Conservation (phyloP, 164 flowering plant species). For the Aristolochia californica region DNA sequence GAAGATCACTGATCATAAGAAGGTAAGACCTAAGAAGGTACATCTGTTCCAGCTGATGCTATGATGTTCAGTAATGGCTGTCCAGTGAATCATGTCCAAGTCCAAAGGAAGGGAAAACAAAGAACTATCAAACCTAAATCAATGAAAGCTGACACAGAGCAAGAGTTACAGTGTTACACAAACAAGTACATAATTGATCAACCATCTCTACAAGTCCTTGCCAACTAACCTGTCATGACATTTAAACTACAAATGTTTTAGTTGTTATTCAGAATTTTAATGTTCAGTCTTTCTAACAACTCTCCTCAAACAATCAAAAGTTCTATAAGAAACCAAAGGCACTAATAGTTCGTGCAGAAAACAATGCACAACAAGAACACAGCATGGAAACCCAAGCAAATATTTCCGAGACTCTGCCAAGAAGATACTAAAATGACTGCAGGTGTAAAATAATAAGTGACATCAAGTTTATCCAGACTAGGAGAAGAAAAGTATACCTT, state of each 20-base stretch:
- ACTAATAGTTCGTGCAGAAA: neutral
- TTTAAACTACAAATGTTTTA: too few species aligned
- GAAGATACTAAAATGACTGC: neutral
- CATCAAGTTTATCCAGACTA: neutral
- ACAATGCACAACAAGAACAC: neutral
- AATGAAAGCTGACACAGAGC: too few species aligned
- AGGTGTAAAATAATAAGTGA: neutral
- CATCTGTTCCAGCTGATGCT: too few species aligned
- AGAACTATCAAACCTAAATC: too few species aligned
- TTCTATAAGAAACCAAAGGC: neutral
- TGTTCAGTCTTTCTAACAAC: too few species aligned
- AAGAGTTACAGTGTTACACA: too few species aligned
- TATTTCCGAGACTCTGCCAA: neutral
- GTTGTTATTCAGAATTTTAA: too few species aligned
- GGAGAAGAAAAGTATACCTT: slow-evolving; percentile 41
- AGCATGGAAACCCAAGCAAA: neutral
- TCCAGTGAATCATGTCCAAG: slow-evolving; percentile 7
- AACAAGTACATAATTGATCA: too few species aligned
- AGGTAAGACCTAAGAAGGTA: neutral
- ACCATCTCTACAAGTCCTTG: too few species aligned
- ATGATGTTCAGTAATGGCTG: slow-evolving; percentile 14
- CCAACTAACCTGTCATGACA: too few species aligned
- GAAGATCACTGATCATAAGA: neutral
- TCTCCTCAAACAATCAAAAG: too few species aligned
- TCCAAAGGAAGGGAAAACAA: too few species aligned